A percentile compares a stretch with the other conserved stretches of the same genome.
These are phyloP conservation scores for Solanum virginianum DNA, from an alignment of 257 asterid genomes.

Conservation along the genomic window DNA sequence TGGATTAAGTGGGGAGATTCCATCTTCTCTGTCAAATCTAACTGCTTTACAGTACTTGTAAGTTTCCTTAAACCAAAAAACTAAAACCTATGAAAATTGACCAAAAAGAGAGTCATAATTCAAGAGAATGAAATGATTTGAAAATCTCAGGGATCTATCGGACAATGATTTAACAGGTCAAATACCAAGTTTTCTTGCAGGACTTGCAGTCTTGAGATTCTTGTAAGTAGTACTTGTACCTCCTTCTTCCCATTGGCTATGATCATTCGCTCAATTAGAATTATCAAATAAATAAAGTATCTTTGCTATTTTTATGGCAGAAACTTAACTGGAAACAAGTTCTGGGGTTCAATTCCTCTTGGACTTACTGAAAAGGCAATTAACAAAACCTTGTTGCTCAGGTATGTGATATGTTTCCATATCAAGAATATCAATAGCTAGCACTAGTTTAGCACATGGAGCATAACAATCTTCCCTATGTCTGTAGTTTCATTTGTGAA, in stretches of 20 bases:
- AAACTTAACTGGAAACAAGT: constrained; percentile 22
- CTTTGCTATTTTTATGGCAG: background rate
- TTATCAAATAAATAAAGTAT: background rate
- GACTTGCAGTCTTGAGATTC: background rate
- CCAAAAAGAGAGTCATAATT: background rate
- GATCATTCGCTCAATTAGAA: background rate
- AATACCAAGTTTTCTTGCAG: constrained; percentile 16
- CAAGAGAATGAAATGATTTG: background rate
- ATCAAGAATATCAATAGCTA: background rate
- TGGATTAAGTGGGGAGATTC: constrained; percentile 10
- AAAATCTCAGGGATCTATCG: constrained; percentile 20
- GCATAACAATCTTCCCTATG: background rate
- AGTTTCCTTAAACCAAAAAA: background rate
- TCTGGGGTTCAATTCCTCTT: constrained; percentile 20
- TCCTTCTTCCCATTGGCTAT: background rate
- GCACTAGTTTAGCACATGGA: background rate
- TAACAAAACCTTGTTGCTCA: background rate
- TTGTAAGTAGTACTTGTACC: constrained; percentile 8
- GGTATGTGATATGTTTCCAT: constrained; percentile 10
- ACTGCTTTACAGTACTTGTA: constrained; percentile 10
- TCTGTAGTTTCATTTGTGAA: background rate
- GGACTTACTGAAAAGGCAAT: constrained; percentile 12
- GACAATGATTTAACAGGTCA: constrained; percentile 12
- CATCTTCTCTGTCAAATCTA: constrained; percentile 8
- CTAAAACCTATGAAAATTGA: background rate